These are phyloP conservation scores for Somion occarium DNA, from an alignment of 1,284 basidiomycete genomes.

Conservation along the genomic window DNA sequence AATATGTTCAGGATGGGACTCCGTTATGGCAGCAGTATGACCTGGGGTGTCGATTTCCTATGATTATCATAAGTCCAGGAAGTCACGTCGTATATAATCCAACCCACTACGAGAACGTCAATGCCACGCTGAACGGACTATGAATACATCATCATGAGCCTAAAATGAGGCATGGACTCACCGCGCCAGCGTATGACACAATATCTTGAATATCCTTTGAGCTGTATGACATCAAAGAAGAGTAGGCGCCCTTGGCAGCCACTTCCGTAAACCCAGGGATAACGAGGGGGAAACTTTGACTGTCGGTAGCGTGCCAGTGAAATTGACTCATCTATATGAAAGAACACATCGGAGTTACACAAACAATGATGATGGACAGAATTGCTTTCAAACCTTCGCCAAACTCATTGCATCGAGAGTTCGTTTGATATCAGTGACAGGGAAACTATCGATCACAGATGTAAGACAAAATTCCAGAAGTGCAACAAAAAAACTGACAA, in stretches of 20 bases:
- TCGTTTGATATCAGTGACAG: constrained; percentile 60
- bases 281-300: constrained; percentile 71
- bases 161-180: constrained; percentile 30
- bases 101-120: constrained; percentile 60
- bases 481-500: constrained; percentile 24
- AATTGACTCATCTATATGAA: constrained; percentile 54
- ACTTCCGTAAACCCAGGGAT: constrained; percentile 60
- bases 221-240: constrained; percentile 50
- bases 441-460: constrained; percentile 38
- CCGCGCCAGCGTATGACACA: constrained; percentile 67
- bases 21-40: constrained; percentile 67
- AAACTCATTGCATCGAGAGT: constrained; percentile 83
- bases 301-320: constrained; percentile 78
- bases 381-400: constrained; percentile 61
- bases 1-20: constrained; percentile 66
- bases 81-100: neutral
- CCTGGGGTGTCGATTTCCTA: constrained; percentile 67
- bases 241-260: constrained; percentile 64
- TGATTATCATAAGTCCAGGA: too few relatives aligned
- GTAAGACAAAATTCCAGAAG: neutral
- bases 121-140: constrained; percentile 69
- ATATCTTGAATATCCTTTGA: constrained; percentile 57
- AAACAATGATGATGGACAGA: neutral
- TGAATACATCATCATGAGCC: neutral
- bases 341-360: neutral